Conservation (phyloP, 2,329 filamentous ascomycete species). For the Diplodia corticola region DNA sequence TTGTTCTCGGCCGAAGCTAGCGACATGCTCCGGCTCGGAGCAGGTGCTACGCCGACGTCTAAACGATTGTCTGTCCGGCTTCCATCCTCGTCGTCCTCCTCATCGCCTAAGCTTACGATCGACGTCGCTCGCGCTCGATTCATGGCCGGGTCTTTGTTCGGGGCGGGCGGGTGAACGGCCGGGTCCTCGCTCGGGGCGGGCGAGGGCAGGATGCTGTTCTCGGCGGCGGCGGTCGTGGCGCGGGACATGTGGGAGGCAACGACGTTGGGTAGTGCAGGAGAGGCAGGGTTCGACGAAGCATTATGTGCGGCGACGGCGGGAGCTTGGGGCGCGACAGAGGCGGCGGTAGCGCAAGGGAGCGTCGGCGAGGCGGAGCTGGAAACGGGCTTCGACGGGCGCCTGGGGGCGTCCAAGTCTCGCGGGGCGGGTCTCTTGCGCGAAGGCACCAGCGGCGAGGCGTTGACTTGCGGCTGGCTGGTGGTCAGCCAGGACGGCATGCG, state of each 20-base stretch:
- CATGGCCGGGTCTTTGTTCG: conserved; percentile 54
- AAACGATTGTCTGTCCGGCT: background rate
- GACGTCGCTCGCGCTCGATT: background rate
- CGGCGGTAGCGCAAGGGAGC: background rate
- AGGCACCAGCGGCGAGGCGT: background rate
- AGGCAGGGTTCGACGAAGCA: conserved; percentile 37
- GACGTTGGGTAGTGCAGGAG: conserved; percentile 37
- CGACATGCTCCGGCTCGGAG: background rate
- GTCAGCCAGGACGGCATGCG: conserved; percentile 17
- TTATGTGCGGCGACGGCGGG: background rate
- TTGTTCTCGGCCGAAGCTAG: background rate
- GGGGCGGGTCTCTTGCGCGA: conserved; percentile 12
- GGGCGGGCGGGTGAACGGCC: conserved; percentile 60
- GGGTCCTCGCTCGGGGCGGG: conserved; percentile 63
- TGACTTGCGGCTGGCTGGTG: background rate
- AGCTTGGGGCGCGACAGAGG: background rate
- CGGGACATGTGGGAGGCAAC: conserved; percentile 18
- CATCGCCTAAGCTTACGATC: conserved; percentile 1
- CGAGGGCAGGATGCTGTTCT: conserved; percentile 55
- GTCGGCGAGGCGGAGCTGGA: conserved; percentile 3
- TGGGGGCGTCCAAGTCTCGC: background rate
- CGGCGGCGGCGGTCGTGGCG: background rate
- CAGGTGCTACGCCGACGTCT: background rate
- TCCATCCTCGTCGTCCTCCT: background rate
- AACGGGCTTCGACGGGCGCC: background rate